Base-by-base conservation (phyloP, 1,284 basidiomycete genomes). In the Apiotrichum gamsii region DNA sequence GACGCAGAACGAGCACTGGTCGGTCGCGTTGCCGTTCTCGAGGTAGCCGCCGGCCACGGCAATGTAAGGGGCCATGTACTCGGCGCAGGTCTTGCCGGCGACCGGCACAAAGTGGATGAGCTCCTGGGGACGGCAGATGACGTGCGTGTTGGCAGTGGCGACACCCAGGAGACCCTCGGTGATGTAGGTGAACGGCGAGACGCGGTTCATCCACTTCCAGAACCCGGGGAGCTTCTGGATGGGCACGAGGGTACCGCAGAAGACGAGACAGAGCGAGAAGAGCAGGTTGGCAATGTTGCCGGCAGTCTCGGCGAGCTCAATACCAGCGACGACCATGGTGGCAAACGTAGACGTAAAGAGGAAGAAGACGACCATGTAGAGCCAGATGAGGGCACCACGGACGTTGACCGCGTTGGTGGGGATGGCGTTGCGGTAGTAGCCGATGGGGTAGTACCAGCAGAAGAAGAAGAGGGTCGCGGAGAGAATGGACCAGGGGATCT, bases 131-230 rank as follows among this genome's bases (percentile, higher is more conserved):
- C 61, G 51, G 58, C 77, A 78, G n/a, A 65, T 59, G 14, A 77
- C 72, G 0, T 57, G 50, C 28, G 64, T 53, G 41, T 69, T 54
- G 30, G 64, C 65, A n/a, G 65, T 62, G 61, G 63, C 64, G 20
- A 66, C 62, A 60, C 87, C 88, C 15, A 75, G 58, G 44, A 75
- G 65, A 11, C 70, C 71, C 47, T 75, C 74, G 34, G 72, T 64
- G 19, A 74, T 50, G 53, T 72, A 75, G 8, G 83, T 85, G 70
- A 82, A 87, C 0, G 87, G 87, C 2, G 84, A 85, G 5, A 85
- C 68, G 40, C 77, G 78, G 70, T 88, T 86, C 82, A 88, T 85
- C 83, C 86, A 90, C 55, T 75, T 74, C 86, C 85, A 88, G 82
- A 85, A 88, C 13, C 63, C 61, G 6, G 81, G 82, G 6, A 88